phyloP scores from a whole-genome alignment of 805 yeast genomes.

The Starmerella sp. region DNA sequence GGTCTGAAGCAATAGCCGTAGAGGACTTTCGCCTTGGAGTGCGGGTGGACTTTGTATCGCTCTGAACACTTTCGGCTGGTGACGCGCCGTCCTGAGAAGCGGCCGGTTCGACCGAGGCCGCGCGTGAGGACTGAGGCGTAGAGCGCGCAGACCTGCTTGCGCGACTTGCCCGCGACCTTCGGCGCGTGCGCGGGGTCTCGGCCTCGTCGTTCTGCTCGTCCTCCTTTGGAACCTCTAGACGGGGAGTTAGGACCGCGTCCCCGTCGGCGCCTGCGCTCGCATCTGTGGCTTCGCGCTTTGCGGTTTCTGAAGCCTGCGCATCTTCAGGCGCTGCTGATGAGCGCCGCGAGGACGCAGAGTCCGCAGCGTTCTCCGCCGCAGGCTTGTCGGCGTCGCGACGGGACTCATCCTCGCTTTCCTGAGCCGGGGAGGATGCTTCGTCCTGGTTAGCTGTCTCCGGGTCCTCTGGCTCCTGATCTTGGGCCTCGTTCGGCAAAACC shows the following conservation, averaged over 20 bases:
- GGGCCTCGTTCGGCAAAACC: not conserved
- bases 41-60: not conserved
- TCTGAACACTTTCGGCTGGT: not conserved
- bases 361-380: not conserved
- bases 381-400: not conserved
- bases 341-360: not conserved
- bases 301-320: not conserved
- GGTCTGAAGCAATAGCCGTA: not conserved
- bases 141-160: conserved; percentile 5
- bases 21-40: not conserved
- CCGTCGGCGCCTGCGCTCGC: not conserved
- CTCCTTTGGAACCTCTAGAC: not conserved
- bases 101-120: not conserved
- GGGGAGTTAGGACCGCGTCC: not conserved
- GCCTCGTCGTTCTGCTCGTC: not conserved
- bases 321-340: not conserved
- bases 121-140: conserved; percentile 6
- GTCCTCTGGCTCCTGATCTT: not conserved
- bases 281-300: not conserved
- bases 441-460: not conserved
- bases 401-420: not conserved
- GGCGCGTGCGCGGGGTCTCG: not conserved
- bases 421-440: not conserved
- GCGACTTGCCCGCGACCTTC: conserved; percentile 2
- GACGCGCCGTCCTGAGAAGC: not conserved